Percentiles rank a stretch among this genome's conserved stretches.
Evolutionary conservation across 305 asterid species (phyloP).

Genomic region (Fraxinus paxiana): DNA sequence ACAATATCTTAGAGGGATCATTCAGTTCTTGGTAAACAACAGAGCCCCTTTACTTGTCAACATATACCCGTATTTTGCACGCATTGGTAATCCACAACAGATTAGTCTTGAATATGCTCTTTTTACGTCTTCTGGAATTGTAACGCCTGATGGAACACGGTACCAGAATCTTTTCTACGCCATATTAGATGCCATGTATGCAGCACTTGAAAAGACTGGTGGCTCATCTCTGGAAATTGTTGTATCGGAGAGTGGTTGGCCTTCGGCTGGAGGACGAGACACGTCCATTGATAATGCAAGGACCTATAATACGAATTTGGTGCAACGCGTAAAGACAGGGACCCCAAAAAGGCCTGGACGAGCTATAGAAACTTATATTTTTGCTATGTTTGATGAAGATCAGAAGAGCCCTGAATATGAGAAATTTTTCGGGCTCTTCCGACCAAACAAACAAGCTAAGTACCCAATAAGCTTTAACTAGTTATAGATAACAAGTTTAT

Average conservation of each 20-base stretch:
- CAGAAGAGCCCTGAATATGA: constrained; percentile 31
- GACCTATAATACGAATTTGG: constrained; percentile 16
- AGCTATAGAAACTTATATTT: constrained; percentile 28
- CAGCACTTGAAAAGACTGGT: constrained; percentile 17
- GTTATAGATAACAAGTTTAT: neutral
- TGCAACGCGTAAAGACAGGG: constrained; percentile 15
- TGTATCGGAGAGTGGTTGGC: constrained; percentile 36
- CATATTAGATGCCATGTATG: constrained; percentile 1
- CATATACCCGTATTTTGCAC: constrained; percentile 37
- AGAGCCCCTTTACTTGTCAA: constrained; percentile 30
- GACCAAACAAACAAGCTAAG: constrained; percentile 22
- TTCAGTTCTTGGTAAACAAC: constrained; percentile 18
- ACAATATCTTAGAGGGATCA: constrained; percentile 23
- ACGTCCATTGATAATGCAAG: constrained; percentile 16
- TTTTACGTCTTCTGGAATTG: constrained; percentile 14
- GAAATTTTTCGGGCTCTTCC: constrained; percentile 33
- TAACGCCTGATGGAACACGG: neutral
- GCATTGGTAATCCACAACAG: neutral
- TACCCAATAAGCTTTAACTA: constrained; percentile 27
- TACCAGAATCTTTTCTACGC: constrained; percentile 18
- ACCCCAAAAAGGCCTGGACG: constrained; percentile 28
- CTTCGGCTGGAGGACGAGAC: constrained; percentile 18
- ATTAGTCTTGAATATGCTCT: constrained; percentile 22
- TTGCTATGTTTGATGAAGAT: constrained; percentile 30
- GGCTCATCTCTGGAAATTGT: constrained; percentile 21